Conservation (phyloP, 495 filamentous ascomycete species). For the Beverwykella pulmonaria region DNA sequence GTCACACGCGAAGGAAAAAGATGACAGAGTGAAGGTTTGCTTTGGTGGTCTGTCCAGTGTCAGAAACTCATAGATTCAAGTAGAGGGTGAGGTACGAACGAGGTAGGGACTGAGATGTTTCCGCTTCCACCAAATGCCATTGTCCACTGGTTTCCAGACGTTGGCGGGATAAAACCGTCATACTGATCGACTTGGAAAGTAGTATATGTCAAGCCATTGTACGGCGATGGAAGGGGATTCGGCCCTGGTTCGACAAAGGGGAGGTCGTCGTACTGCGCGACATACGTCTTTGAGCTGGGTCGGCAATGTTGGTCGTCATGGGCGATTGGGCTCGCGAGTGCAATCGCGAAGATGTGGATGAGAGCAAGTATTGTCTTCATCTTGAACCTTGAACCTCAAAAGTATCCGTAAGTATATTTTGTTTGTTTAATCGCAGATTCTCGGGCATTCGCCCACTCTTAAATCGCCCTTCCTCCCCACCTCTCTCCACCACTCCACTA, state of each 20-base stretch:
- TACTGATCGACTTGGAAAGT: constrained; percentile 34
- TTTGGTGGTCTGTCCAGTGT: constrained; percentile 3
- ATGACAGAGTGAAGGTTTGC: constrained; percentile 16
- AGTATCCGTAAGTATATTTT: too few species aligned
- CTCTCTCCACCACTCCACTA: not conserved
- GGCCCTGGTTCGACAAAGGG: constrained; percentile 13
- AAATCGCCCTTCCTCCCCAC: not conserved
- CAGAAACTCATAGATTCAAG: not conserved
- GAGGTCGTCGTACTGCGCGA: constrained; percentile 30
- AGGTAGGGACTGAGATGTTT: constrained; percentile 14
- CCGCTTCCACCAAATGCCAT: constrained; percentile 36
- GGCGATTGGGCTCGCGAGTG: not conserved
- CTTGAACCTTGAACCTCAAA: too few species aligned
- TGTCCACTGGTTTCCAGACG: constrained; percentile 25
- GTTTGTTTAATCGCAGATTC: too few species aligned
- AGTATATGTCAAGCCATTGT: constrained; percentile 26
- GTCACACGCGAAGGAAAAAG: constrained; percentile 32
- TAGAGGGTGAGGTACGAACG: not conserved
- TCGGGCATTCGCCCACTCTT: not conserved
- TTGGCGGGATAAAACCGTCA: constrained; percentile 28
- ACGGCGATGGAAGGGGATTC: constrained; percentile 24
- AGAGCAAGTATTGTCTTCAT: not conserved
- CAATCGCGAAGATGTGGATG: not conserved
- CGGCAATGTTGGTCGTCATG: constrained; percentile 6
- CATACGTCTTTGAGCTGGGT: constrained; percentile 3